Evolutionary conservation across 2,329 filamentous ascomycete species (phyloP).

Genomic region (Penicillium decumbens): DNA sequence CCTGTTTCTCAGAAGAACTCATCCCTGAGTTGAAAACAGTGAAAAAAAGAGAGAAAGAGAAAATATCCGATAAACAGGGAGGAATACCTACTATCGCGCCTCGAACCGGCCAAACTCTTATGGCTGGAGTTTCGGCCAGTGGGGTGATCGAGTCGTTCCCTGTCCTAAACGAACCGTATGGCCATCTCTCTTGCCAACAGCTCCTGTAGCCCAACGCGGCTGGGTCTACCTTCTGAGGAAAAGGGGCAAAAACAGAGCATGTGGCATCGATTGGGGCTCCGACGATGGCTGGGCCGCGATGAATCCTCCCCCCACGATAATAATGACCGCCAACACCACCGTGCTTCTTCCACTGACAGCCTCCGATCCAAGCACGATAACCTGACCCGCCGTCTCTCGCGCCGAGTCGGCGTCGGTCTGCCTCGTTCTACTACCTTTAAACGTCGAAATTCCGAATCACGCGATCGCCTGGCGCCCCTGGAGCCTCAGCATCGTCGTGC

Average conservation of each 20-base stretch:
- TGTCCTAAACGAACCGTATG: constrained; percentile 33
- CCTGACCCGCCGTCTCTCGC: constrained; percentile 36
- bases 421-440: constrained; percentile 75
- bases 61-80: background rate
- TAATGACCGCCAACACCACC: constrained; percentile 7
- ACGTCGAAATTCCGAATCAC: constrained; percentile 74
- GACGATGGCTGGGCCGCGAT: constrained; percentile 42
- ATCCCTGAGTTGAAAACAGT: background rate
- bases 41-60: background rate
- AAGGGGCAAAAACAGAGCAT: constrained; percentile 42
- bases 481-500: constrained; percentile 63
- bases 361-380: constrained; percentile 27
- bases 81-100: background rate
- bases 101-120: constrained; percentile 29
- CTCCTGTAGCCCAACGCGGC: constrained; percentile 35
- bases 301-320: constrained; percentile 7
- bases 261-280: constrained; percentile 44
- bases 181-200: constrained; percentile 41
- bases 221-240: constrained; percentile 36
- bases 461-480: constrained; percentile 66
- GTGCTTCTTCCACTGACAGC: constrained; percentile 17
- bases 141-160: constrained; percentile 35
- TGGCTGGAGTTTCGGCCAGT: constrained; percentile 34
- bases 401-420: constrained; percentile 66
- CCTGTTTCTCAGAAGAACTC: background rate